phyloP scores from a whole-genome alignment of 768 basidiomycete species.

The Candolleomyces aberdarensis region DNA sequence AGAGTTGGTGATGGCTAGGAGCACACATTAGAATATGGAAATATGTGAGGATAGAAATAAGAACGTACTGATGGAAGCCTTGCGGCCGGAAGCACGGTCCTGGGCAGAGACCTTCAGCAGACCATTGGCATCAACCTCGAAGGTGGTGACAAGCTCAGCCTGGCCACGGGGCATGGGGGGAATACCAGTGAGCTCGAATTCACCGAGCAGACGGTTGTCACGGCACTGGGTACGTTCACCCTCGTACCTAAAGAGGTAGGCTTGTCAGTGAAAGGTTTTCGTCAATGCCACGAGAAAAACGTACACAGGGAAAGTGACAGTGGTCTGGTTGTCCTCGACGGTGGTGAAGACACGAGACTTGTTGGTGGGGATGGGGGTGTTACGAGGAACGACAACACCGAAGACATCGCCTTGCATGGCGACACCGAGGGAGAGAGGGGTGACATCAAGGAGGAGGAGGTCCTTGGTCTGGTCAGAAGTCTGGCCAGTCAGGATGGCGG shows the following conservation, averaged over 20 bases:
- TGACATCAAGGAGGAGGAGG: conserved; percentile 96
- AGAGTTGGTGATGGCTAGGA: conserved; percentile 91
- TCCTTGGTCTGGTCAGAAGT: conserved; percentile 99
- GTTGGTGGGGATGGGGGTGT: conserved; percentile 99
- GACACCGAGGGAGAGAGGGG: conserved; percentile 97
- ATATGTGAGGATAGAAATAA: not conserved
- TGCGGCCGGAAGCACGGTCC: conserved; percentile 98
- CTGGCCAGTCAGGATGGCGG: conserved; percentile 97
- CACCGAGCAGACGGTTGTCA: conserved; percentile 98
- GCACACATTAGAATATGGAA: conserved; percentile 11
- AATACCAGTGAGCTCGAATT: conserved; percentile 98
- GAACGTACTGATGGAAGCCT: conserved; percentile 90
- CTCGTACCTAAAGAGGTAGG: conserved; percentile 58
- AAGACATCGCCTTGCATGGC: conserved; percentile 99
- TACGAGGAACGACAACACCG: conserved; percentile 98
- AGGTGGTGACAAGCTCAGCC: conserved; percentile 98
- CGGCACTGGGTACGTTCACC: conserved; percentile 99
- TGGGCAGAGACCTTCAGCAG: conserved; percentile 97
- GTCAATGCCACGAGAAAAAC: not conserved
- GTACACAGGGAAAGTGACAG: conserved; percentile 95
- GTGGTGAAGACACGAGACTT: conserved; percentile 99
- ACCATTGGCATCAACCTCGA: conserved; percentile 99
- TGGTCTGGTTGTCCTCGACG: conserved; percentile 99
- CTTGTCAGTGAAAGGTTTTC: not conserved
- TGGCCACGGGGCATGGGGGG: conserved; percentile 99